A percentile compares a stretch with the other conserved stretches of the same genome.
phyloP scores from a whole-genome alignment of 1,284 basidiomycete species.

The Cronartium ribicola region DNA sequence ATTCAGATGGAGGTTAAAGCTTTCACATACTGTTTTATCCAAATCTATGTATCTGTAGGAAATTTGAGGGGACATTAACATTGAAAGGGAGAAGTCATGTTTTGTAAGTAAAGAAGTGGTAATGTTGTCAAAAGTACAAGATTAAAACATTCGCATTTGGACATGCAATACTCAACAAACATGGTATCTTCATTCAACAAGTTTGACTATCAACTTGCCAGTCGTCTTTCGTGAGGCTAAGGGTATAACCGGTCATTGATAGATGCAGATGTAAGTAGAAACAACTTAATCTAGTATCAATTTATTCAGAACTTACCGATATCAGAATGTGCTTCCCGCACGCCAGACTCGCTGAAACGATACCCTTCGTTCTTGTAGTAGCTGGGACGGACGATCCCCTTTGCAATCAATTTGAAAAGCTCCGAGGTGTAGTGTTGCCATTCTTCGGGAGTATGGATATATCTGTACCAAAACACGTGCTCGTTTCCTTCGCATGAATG shows the following conservation, averaged over 20 bases:
- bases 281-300: background rate
- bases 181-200: conserved; percentile 47
- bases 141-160: too few relatives aligned
- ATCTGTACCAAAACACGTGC: conserved; percentile 54
- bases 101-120: too few relatives aligned
- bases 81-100: too few relatives aligned
- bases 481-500: background rate
- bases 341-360: conserved; percentile 74
- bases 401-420: conserved; percentile 63
- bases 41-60: too few relatives aligned
- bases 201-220: conserved; percentile 76
- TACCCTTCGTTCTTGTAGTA: conserved; percentile 68
- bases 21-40: too few relatives aligned
- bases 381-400: conserved; percentile 65
- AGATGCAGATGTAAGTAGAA: background rate
- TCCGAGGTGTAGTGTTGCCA: conserved; percentile 63
- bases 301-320: conserved; percentile 54
- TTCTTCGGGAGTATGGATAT: conserved; percentile 69
- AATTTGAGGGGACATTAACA: too few relatives aligned
- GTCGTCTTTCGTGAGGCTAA: conserved; percentile 65
- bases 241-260: background rate
- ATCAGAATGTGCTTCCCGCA: conserved; percentile 71
- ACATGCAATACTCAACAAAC: too few relatives aligned
- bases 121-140: too few relatives aligned
- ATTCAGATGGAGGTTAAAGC: too few relatives aligned